phyloP scores from a whole-genome alignment of 2,329 filamentous ascomycete species.

The Neoscytalidium dimidiatum region DNA sequence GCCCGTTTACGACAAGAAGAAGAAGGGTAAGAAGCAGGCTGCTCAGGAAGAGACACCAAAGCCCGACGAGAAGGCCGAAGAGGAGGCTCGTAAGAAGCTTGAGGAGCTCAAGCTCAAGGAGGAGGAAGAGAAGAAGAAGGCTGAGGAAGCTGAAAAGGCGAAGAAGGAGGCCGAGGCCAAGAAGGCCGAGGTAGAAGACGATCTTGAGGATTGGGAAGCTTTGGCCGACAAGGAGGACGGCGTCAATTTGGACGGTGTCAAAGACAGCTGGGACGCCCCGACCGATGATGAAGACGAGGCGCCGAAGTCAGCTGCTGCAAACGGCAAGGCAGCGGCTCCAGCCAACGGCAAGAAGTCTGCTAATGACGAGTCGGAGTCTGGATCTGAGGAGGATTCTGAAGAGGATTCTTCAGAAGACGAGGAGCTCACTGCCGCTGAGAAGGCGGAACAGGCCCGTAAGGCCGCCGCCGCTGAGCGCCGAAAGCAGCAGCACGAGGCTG shows the following conservation, averaged over 20 bases:
- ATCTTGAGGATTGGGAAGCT: conserved; percentile 84
- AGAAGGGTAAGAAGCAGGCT: conserved; percentile 65
- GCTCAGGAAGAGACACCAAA: conserved; percentile 53
- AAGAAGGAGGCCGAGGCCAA: conserved; percentile 68
- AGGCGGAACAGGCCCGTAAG: conserved; percentile 76
- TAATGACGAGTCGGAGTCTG: conserved; percentile 50
- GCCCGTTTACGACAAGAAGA: conserved; percentile 69
- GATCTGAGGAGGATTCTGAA: conserved; percentile 56
- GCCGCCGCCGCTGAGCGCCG: conserved; percentile 85
- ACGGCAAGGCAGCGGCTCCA: conserved; percentile 18
- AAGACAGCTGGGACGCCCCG: conserved; percentile 94
- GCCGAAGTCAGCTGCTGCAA: conserved; percentile 28
- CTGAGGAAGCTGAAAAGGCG: conserved; percentile 74
- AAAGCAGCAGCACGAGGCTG: conserved; percentile 87
- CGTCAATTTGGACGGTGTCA: conserved; percentile 82
- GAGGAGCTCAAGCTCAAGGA: conserved; percentile 54
- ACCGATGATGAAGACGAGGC: conserved; percentile 68
- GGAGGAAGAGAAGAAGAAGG: conserved; percentile 72
- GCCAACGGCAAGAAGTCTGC: conserved; percentile 29
- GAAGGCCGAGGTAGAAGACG: conserved; percentile 59
- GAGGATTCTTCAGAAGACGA: conserved; percentile 71
- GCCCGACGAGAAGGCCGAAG: conserved; percentile 48
- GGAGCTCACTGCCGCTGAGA: conserved; percentile 70
- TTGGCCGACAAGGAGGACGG: conserved; percentile 73
- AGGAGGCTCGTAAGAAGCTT: conserved; percentile 58